Percentiles rank a stretch among this genome's conserved stretches.
These are phyloP conservation scores for Pseudonectria buxi DNA, from an alignment of 2,329 filamentous ascomycete species.

Conservation along the genomic window DNA sequence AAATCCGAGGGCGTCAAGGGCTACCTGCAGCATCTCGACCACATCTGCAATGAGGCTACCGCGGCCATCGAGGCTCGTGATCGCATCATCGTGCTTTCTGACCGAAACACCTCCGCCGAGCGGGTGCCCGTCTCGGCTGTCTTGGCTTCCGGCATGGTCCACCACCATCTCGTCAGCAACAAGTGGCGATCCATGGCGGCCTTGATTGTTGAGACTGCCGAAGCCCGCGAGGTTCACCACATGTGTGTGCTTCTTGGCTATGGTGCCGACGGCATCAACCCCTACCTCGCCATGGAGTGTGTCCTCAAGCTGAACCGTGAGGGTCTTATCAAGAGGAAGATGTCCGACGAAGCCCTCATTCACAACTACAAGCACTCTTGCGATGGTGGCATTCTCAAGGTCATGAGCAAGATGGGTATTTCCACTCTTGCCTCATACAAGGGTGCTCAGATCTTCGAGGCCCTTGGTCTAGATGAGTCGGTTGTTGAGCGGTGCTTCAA, in stretches of 20 bases:
- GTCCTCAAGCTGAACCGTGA: conserved; percentile 95
- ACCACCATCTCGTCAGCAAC: conserved; percentile 92
- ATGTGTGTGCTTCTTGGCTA: conserved; percentile 98
- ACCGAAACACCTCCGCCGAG: conserved; percentile 75
- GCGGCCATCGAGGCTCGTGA: conserved; percentile 77
- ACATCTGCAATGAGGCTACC: conserved; percentile 78
- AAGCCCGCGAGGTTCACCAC: conserved; percentile 95
- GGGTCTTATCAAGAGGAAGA: conserved; percentile 83
- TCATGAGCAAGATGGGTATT: conserved; percentile 99
- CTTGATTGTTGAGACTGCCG: conserved; percentile 83
- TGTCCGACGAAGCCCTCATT: conserved; percentile 74
- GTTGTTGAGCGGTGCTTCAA: conserved; percentile 94
- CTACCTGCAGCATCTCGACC: conserved; percentile 80
- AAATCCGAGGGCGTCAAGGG: conserved; percentile 77
- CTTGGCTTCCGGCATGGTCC: conserved; percentile 85
- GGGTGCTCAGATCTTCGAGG: conserved; percentile 96
- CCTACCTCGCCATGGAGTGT: conserved; percentile 92
- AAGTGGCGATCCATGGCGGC: conserved; percentile 90
- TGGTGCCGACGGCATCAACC: conserved; percentile 88
- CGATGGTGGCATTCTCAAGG: conserved; percentile 93
- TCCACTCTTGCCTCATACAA: conserved; percentile 95
- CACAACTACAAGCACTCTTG: conserved; percentile 96
- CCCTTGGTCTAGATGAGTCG: conserved; percentile 82
- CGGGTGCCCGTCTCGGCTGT: conserved; percentile 81
- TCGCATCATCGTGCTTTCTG: conserved; percentile 82